These are phyloP conservation scores for Aureobasidium namibiae DNA, from an alignment of 2,329 filamentous ascomycete species.

Conservation along the genomic window DNA sequence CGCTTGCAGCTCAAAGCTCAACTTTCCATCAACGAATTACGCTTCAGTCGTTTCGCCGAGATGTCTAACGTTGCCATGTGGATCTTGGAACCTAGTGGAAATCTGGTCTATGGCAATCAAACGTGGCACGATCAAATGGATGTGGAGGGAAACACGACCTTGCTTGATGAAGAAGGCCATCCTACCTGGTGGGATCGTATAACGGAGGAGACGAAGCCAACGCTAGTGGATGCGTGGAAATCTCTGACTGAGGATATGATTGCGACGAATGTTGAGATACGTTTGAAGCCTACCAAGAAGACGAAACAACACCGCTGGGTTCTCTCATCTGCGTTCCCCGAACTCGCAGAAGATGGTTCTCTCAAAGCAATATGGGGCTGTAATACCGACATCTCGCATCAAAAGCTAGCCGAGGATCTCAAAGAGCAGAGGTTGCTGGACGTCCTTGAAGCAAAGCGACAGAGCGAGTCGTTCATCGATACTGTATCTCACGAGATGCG, in stretches of 20 bases:
- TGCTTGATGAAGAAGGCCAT: not conserved
- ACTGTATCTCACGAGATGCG: constrained; percentile 30
- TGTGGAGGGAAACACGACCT: not conserved
- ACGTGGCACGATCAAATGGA: constrained; percentile 7
- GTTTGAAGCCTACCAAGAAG: not conserved
- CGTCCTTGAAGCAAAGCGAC: constrained; percentile 20
- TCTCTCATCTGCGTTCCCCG: constrained; percentile 16
- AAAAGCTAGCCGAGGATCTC: constrained; percentile 23
- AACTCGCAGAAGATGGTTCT: not conserved
- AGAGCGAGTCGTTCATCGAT: constrained; percentile 20
- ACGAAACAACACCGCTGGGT: not conserved
- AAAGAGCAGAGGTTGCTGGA: constrained; percentile 17
- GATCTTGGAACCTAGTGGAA: not conserved
- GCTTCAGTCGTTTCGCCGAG: constrained; percentile 29
- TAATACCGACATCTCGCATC: constrained; percentile 15
- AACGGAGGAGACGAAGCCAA: not conserved
- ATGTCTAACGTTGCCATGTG: constrained; percentile 27
- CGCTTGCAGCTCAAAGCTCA: constrained; percentile 12
- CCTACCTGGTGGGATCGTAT: not conserved
- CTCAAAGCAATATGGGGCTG: constrained; percentile 11
- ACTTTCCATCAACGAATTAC: constrained; percentile 19
- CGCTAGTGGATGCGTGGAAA: not conserved
- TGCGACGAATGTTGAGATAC: not conserved
- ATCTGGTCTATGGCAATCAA: constrained; percentile 6
- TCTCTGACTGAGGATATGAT: not conserved